These are phyloP conservation scores for Colletotrichum coccodes DNA, from an alignment of 2,329 filamentous ascomycete genomes.

Conservation along the genomic window DNA sequence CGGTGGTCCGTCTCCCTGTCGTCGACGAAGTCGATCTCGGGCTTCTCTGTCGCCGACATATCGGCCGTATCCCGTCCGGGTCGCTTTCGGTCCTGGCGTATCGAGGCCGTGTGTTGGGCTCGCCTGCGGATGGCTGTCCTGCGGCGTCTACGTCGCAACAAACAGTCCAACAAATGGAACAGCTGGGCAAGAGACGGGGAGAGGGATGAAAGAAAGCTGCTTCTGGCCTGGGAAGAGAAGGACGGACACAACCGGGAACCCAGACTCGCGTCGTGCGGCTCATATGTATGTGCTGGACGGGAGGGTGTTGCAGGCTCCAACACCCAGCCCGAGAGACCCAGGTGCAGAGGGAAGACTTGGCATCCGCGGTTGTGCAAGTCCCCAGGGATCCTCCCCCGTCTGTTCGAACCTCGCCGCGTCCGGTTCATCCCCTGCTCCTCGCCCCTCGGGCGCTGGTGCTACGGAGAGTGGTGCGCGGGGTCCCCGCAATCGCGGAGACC, in stretches of 20 bases:
- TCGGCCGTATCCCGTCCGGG: background rate
- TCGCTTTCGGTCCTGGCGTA: background rate
- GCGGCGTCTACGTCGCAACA: background rate
- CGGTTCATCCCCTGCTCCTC: background rate
- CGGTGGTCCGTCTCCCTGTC: constrained; percentile 25
- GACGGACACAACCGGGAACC: background rate
- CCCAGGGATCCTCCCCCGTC: background rate
- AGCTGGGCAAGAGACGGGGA: background rate
- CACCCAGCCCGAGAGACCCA: background rate
- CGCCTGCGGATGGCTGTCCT: background rate
- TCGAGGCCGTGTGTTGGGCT: background rate
- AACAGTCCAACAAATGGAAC: background rate
- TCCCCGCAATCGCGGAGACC: constrained; percentile 28
- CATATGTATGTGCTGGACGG: constrained; percentile 16
- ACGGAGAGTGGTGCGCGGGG: constrained; percentile 9
- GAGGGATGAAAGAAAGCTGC: constrained; percentile 8
- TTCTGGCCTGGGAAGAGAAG: constrained; percentile 5
- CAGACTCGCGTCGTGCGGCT: background rate
- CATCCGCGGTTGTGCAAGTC: background rate
- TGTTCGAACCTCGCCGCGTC: background rate
- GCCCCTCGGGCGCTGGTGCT: background rate
- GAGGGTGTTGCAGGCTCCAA: background rate
- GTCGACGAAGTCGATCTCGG: constrained; percentile 38
- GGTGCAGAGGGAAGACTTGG: background rate
- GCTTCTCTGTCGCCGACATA: constrained; percentile 34